These are phyloP conservation scores for Malus sieversii DNA, from an alignment of 306 rosid species.

Conservation along the genomic window DNA sequence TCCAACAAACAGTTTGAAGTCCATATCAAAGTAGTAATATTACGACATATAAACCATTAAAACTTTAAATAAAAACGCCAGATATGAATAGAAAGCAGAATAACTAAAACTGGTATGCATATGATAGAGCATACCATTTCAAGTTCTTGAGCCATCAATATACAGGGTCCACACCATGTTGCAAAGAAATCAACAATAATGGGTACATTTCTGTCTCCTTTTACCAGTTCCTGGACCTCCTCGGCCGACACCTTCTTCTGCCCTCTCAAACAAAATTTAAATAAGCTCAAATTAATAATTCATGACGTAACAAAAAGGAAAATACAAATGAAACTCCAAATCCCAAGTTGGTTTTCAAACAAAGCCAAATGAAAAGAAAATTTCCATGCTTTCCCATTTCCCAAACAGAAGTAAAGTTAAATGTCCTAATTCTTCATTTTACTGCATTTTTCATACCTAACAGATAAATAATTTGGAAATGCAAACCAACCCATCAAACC, in stretches of 20 bases:
- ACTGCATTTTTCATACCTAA: not conserved
- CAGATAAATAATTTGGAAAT: not conserved
- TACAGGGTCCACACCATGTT: slow-evolving; percentile 96
- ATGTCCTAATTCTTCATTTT: not conserved
- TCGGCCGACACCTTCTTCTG: slow-evolving; percentile 76
- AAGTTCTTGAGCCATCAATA: slow-evolving; percentile 95
- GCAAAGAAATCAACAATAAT: slow-evolving; percentile 84
- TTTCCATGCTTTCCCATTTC: not conserved
- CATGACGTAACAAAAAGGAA: not conserved
- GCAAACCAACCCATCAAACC: not conserved
- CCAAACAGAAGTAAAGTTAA: not conserved
- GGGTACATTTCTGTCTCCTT: slow-evolving; percentile 81
- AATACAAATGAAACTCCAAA: not conserved
- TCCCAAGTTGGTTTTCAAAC: not conserved
- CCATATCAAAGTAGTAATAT: not conserved
- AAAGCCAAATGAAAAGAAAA: not conserved
- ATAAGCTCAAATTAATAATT: not conserved
- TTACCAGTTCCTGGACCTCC: slow-evolving; percentile 83
- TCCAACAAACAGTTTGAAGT: not conserved
- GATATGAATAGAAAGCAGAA: too few relatives aligned
- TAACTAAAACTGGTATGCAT: not conserved
- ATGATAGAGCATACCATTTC: slow-evolving; percentile 53
- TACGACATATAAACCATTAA: not conserved
- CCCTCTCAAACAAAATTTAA: slow-evolving; percentile 24
- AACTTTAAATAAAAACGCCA: too few relatives aligned